Evolutionary conservation across 345 rosid species (phyloP).

Genomic region (Hibiscus syriacus): DNA sequence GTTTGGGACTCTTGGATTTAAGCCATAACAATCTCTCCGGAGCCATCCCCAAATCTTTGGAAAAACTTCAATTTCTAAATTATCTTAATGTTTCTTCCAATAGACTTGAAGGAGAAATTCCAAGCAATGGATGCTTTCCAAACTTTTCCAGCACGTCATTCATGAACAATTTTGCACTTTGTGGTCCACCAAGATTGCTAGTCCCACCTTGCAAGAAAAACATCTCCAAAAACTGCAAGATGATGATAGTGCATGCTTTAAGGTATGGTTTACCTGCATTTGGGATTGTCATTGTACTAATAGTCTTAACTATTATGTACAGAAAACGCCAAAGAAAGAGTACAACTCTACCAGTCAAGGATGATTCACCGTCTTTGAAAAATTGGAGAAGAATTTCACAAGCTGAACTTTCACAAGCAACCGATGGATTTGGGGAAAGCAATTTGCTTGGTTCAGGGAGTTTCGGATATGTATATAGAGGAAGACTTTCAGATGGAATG

Average conservation of each 20-base stretch:
- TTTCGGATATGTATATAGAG: not conserved
- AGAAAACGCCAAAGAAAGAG: not conserved
- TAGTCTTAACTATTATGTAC: not conserved
- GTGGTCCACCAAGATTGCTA: not conserved
- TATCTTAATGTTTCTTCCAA: not conserved
- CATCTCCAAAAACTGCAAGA: not conserved
- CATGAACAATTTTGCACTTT: not conserved
- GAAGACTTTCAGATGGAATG: not conserved
- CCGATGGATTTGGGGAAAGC: not conserved
- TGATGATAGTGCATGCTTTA: not conserved
- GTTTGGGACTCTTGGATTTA: slow-evolving; percentile 5
- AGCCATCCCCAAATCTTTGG: not conserved
- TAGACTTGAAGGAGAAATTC: not conserved
- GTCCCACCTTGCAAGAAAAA: not conserved
- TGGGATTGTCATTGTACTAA: not conserved
- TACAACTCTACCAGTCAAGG: not conserved
- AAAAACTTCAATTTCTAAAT: not conserved
- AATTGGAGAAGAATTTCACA: not conserved
- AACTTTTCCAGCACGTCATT: not conserved
- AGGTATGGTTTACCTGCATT: not conserved
- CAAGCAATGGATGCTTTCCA: not conserved
- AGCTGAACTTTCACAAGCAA: not conserved
- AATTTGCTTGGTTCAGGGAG: not conserved
- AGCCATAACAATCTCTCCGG: not conserved
- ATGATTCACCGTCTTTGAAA: not conserved